A percentile compares a stretch with the other conserved stretches of the same genome.
phyloP scores from a whole-genome alignment of 495 filamentous ascomycete genomes.

The Penicillium parvum region DNA sequence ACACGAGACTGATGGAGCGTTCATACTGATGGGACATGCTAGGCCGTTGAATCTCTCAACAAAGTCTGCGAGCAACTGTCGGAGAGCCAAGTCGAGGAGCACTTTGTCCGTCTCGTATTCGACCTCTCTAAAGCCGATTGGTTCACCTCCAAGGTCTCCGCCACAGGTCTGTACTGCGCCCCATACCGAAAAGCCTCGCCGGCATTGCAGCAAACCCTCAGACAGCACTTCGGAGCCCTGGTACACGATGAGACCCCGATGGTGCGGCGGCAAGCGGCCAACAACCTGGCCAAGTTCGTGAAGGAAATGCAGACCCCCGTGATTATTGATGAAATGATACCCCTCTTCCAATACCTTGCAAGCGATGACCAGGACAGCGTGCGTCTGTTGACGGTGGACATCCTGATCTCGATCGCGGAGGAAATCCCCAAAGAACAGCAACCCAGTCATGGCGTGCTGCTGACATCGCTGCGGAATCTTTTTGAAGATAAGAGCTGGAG shows the following conservation, averaged over 20 bases:
- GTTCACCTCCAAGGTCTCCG: slow-evolving; percentile 99
- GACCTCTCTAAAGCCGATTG: slow-evolving; percentile 98
- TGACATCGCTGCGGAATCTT: slow-evolving; percentile 82
- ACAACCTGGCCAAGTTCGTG: slow-evolving; percentile 94
- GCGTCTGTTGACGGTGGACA: slow-evolving; percentile 89
- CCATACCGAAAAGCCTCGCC: slow-evolving; percentile 86
- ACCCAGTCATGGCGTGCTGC: slow-evolving; percentile 85
- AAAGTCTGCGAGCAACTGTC: slow-evolving; percentile 94
- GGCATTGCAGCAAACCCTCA: slow-evolving; percentile 78
- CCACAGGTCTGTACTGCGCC: slow-evolving; percentile 86
- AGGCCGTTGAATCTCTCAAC: slow-evolving; percentile 98
- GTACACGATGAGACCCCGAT: slow-evolving; percentile 99
- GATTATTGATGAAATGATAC: slow-evolving; percentile 98
- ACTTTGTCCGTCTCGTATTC: slow-evolving; percentile 89
- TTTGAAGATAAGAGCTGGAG: slow-evolving; percentile 99
- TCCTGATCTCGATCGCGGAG: slow-evolving; percentile 93
- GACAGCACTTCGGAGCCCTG: slow-evolving; percentile 83
- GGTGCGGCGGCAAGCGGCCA: slow-evolving; percentile 94
- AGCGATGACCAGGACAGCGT: slow-evolving; percentile 97
- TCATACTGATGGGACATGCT: slow-evolving; percentile 16
- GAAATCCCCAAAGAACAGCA: slow-evolving; percentile 97
- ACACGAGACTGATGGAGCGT: background rate
- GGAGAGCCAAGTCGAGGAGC: slow-evolving; percentile 87
- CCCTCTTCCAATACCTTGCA: slow-evolving; percentile 93
- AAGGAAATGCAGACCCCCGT: slow-evolving; percentile 88